Base-by-base conservation (phyloP, 768 basidiomycete species). In the Podaxis sp. region DNA sequence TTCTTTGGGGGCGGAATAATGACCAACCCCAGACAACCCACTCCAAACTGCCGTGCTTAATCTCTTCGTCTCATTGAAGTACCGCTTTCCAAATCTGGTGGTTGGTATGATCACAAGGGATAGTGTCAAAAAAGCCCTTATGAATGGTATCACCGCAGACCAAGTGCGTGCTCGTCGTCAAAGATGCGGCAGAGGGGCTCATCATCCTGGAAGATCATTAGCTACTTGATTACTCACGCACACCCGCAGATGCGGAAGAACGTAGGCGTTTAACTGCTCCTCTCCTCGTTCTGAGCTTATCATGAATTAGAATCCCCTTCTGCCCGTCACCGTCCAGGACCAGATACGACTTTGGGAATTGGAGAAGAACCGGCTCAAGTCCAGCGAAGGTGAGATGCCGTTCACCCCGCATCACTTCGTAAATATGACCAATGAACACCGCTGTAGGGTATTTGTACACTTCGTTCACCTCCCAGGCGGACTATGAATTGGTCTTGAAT, bases 221-320 rank as follows among this genome's bases (percentile, higher is more conserved):
- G 89, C 72, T 98, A 98, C 75, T 82, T 99, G 46, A 85, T 89
- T 25, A 90, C 91, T 50, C 95, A 98, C 76, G 97, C 96, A 1
- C 97, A 98, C 74, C 93, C 95, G 27, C 96, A 98, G 76, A 98
- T 99, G 97, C 86, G 91, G 72, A 93, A 90, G 75, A 94, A 95
- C 72, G 94, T 94, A 55, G 61, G 57, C 46, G 40, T 29, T 55
- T 27, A 50, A 50, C 38, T 54, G 57, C 49, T 54, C 61, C 63
- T 58, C 66, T 65, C 68, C 70, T 67, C 66, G 65, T 55, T 66
- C 65, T 63, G 53, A 63, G 63, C 60, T 65, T 64, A 67, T 69
- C 59, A 65, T 69, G 47, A 62, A 61, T 63, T 71, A 96, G 93
- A 93, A 93, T 71, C 96, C 96, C 8, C 78, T 98, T 13, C 80